Evolutionary conservation across 257 asterid genomes (phyloP).

Genomic region (Penstemon newberryi): DNA sequence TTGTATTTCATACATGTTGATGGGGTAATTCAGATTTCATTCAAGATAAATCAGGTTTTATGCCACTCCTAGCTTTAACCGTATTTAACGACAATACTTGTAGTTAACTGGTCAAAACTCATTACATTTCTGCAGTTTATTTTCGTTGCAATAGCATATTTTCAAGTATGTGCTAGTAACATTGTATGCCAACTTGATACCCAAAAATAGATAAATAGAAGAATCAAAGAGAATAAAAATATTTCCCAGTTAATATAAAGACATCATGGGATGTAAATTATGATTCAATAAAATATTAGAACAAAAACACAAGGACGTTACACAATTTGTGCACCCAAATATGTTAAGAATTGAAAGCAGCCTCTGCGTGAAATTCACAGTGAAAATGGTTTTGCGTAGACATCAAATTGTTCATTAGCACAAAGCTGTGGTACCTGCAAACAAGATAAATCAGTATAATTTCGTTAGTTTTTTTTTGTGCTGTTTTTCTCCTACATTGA

Average conservation of each 20-base stretch:
- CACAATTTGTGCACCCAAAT: conserved; percentile 8
- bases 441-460: background rate
- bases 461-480: no score
- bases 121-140: no score
- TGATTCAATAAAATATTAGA: conserved; percentile 23
- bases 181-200: conserved; percentile 3
- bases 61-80: no score
- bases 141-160: background rate
- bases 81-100: no score
- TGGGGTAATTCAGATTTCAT: background rate
- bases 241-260: background rate
- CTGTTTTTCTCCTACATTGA: background rate
- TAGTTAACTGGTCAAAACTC: background rate
- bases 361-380: conserved; percentile 34
- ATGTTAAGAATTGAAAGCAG: background rate
- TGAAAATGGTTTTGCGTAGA: conserved; percentile 74
- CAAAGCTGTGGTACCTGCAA: conserved; percentile 19
- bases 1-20: background rate
- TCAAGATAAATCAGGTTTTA: background rate
- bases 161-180: background rate
- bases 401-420: conserved; percentile 44
- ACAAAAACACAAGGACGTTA: background rate
- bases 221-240: background rate
- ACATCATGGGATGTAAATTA: background rate
- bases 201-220: background rate